These are phyloP conservation scores for Quercus alba DNA, from an alignment of 306 rosid species.

Conservation along the genomic window DNA sequence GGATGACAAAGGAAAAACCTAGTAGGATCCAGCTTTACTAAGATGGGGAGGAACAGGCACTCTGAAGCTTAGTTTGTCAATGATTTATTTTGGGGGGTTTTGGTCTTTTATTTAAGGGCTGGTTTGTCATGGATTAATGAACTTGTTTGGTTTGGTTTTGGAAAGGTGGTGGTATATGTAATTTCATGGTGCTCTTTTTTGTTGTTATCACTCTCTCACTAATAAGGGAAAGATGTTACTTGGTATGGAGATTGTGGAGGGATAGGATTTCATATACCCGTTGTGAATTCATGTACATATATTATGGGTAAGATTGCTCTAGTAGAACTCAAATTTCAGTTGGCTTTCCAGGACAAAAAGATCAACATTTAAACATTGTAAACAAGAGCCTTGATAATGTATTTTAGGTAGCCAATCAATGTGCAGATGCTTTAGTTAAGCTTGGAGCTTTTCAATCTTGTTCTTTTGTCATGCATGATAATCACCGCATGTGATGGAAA, in stretches of 20 bases:
- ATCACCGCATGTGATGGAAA: no score
- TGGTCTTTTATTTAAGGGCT: neutral
- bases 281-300: neutral
- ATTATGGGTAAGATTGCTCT: neutral
- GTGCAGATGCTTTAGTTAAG: no score
- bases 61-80: slow-evolving; percentile 8
- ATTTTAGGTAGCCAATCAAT: no score
- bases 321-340: neutral
- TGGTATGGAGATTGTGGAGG: neutral
- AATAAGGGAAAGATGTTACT: neutral
- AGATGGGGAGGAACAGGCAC: neutral
- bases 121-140: neutral
- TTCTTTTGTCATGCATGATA: no score
- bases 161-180: neutral
- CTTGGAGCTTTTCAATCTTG: no score
- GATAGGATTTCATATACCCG: neutral
- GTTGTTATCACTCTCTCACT: neutral
- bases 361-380: no score
- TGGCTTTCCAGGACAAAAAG: neutral
- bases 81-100: neutral
- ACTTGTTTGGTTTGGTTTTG: neutral
- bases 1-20: slow-evolving; percentile 84
- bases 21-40: slow-evolving; percentile 45
- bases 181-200: neutral
- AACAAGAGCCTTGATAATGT: no score